Evolutionary conservation across 129 eudicot species (phyloP).

Genomic region (Arctium minus): DNA sequence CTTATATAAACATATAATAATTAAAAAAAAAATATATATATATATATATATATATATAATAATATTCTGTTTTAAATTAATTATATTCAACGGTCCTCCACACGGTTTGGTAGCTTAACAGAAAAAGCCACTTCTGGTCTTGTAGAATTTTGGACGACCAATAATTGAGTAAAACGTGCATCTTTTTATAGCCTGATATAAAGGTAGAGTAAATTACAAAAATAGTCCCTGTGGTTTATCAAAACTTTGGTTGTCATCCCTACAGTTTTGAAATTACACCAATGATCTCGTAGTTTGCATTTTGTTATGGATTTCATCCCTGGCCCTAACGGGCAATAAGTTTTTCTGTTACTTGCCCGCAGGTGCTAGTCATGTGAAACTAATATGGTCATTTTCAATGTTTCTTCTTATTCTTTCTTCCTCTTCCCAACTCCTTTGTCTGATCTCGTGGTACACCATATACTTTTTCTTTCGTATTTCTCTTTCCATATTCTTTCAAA

Average conservation of each 20-base stretch:
- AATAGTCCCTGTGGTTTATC: not conserved
- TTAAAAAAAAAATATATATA: too few relatives aligned
- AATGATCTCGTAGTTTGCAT: not conserved
- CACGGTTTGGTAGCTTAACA: conserved; percentile 4
- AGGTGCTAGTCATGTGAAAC: not conserved
- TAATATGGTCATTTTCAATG: not conserved
- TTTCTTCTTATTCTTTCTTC: not conserved
- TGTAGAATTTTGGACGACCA: not conserved
- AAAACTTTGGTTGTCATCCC: not conserved
- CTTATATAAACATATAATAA: too few relatives aligned
- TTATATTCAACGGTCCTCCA: conserved; percentile 9
- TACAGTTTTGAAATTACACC: not conserved
- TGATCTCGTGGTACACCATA: not conserved
- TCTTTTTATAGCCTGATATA: not conserved
- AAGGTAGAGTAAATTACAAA: not conserved
- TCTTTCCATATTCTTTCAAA: too few relatives aligned
- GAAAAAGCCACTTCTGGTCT: not conserved
- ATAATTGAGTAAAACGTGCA: not conserved
- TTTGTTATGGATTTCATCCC: not conserved
- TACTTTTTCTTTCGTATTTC: not conserved
- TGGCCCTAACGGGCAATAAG: not conserved
- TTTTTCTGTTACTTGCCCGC: not conserved
- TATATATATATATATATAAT: too few relatives aligned
- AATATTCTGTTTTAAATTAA: not conserved
- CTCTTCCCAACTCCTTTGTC: not conserved